phyloP scores from a whole-genome alignment of 2,329 filamentous ascomycete species.

The Bertia moriformis region DNA sequence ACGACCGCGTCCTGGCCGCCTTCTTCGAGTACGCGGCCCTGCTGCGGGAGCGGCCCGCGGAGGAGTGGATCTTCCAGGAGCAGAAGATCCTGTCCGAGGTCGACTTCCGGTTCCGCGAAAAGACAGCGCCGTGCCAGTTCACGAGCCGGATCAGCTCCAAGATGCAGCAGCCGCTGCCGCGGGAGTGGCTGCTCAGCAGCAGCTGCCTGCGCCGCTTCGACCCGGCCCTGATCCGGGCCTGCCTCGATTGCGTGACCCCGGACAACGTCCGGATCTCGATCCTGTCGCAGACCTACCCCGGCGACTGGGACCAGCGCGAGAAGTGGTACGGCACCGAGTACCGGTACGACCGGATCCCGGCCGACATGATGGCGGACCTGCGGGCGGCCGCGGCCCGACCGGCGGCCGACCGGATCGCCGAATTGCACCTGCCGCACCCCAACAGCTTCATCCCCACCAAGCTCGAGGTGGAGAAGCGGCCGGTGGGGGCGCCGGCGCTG shows the following conservation, averaged over 20 bases:
- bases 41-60: conserved; percentile 63
- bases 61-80: conserved; percentile 89
- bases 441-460: conserved; percentile 94
- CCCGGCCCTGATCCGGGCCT: conserved; percentile 58
- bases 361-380: conserved; percentile 60
- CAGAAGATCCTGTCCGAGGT: conserved; percentile 82
- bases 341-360: conserved; percentile 64
- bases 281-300: conserved; percentile 70
- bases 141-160: conserved; percentile 70
- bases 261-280: conserved; percentile 82
- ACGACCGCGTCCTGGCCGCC: conserved; percentile 67
- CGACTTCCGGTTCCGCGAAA: conserved; percentile 89
- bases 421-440: conserved; percentile 74
- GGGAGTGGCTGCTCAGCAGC: conserved; percentile 77
- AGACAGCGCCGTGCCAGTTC: conserved; percentile 76
- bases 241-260: conserved; percentile 59
- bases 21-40: conserved; percentile 87
- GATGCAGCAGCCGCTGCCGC: conserved; percentile 82
- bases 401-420: conserved; percentile 42
- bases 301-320: conserved; percentile 74
- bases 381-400: conserved; percentile 44
- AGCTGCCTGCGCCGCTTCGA: conserved; percentile 69
- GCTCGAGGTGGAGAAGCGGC: conserved; percentile 80
- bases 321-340: conserved; percentile 98
- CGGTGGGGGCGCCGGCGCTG: conserved; percentile 60